Base-by-base conservation (phyloP, 2,329 filamentous ascomycete species). In the Hortaea sp. region DNA sequence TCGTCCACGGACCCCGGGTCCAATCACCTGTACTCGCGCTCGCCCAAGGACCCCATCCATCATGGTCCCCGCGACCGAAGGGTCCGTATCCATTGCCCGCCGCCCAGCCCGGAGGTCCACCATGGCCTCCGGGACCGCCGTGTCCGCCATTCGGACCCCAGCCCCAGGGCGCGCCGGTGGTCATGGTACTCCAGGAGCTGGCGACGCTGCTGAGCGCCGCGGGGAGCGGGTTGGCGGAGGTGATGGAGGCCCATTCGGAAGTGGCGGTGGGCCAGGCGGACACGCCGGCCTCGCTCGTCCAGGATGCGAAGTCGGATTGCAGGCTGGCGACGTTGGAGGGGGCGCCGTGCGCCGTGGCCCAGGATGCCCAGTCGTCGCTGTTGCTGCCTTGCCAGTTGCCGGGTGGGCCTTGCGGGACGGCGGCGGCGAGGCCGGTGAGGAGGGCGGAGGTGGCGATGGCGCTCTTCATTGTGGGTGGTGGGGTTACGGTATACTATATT, bases 1-100 rank as follows among this genome's bases (percentile, higher is more conserved):
- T 52, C 9, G 63, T 65, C 63, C 63, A 65, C 1, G 62, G 55
- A 7, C 62, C 63, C 5, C 47, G 44, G 4, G 61, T 63, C 59
- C 61, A 64, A 7, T 53, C 47, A 29, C 61, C 57, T 20, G 43
- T 52, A 28, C 43, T 46, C 34, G 42, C 12, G 34, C 49, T 54
- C 5, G 51, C 53, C 62, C 62, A 64, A 7, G 59, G 57, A 27
- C 62, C 62, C 60, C 61, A 64, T 12, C 62, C 61, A 53, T 20
- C 20, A 4, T 7, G 50, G 13, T 41, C 42, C n/a, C 50, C 51
- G 30, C 39, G 44, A 11, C 59, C 59, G 42, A 60, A 60, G 20
- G 57, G 57, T 37, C 55, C 59, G 13, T 43, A 40, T 1, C 50
- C 53, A 29, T 42, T 50, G 9, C 35, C 44, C n/a, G 41, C 30